These are phyloP conservation scores for Spathaspora arborariae DNA, from an alignment of 805 yeast genomes.

Conservation along the genomic window DNA sequence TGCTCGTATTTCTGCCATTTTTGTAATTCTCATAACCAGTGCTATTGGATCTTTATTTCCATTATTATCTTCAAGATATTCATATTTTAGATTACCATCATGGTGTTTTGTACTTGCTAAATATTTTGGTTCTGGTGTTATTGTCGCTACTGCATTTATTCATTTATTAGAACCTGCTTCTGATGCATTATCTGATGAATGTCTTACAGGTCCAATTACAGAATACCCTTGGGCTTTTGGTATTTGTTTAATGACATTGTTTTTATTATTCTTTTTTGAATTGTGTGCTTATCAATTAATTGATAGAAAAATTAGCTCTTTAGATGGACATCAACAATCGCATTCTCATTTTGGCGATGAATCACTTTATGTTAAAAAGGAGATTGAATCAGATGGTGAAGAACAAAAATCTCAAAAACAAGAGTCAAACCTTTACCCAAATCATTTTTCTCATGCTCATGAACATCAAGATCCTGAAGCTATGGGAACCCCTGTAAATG, in stretches of 20 bases:
- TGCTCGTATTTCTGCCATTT: constrained; percentile 58
- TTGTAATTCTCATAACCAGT: constrained; percentile 55
- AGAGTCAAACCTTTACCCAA: constrained; percentile 24
- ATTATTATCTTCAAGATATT: constrained; percentile 53
- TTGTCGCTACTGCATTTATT: constrained; percentile 76
- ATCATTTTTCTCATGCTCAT: constrained; percentile 42
- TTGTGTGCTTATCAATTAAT: constrained; percentile 45
- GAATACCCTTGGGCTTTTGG: constrained; percentile 56
- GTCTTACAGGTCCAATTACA: constrained; percentile 58
- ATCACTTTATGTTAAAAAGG: constrained; percentile 25
- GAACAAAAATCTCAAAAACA: constrained; percentile 5
- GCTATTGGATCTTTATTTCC: constrained; percentile 61
- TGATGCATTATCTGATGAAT: constrained; percentile 50
- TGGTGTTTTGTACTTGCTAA: constrained; percentile 67
- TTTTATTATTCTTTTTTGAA: constrained; percentile 51
- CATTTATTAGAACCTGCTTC: constrained; percentile 70
- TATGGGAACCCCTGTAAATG: constrained; percentile 31
- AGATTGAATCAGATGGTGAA: constrained; percentile 15
- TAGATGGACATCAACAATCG: constrained; percentile 29
- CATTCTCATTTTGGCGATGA: constrained; percentile 57
- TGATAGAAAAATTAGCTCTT: constrained; percentile 29
- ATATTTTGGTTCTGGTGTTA: constrained; percentile 82
- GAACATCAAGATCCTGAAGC: constrained; percentile 45
- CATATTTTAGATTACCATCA: constrained; percentile 54
- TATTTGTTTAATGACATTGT: constrained; percentile 47